Conservation (phyloP, 495 filamentous ascomycete genomes). For the Bacidia rubella region DNA sequence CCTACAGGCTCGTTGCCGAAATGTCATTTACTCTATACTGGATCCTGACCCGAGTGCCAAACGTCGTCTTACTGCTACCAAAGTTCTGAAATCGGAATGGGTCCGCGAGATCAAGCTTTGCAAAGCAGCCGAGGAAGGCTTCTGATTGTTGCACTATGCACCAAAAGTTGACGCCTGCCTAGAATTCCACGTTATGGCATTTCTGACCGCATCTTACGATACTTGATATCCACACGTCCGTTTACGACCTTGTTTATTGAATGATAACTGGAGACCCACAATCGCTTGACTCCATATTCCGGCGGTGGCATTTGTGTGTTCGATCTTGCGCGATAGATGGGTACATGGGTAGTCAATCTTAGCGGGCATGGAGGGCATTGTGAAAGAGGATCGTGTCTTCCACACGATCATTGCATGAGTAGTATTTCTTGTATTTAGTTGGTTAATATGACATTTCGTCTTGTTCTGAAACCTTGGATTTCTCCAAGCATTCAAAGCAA, state of each 20-base stretch:
- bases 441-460: no score
- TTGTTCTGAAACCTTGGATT: neutral
- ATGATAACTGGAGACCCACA: constrained; percentile 2
- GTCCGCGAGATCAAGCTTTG: constrained; percentile 92
- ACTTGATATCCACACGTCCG: neutral
- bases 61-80: constrained; percentile 86
- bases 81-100: constrained; percentile 97
- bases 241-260: neutral
- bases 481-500: no score
- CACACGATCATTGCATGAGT: constrained; percentile 5
- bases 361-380: constrained; percentile 5
- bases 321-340: neutral
- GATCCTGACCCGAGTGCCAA: constrained; percentile 71
- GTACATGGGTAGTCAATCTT: constrained; percentile 4
- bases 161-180: neutral
- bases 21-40: constrained; percentile 96
- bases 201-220: neutral
- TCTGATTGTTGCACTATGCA: constrained; percentile 25
- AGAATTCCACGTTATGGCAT: neutral
- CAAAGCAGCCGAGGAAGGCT: constrained; percentile 88
- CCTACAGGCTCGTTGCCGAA: constrained; percentile 79
- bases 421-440: neutral
- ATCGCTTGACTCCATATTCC: constrained; percentile 7
- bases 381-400: constrained; percentile 7
- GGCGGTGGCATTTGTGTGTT: neutral